Conservation (phyloP, 257 asterid genomes). For the Anisodus acutangulus region DNA sequence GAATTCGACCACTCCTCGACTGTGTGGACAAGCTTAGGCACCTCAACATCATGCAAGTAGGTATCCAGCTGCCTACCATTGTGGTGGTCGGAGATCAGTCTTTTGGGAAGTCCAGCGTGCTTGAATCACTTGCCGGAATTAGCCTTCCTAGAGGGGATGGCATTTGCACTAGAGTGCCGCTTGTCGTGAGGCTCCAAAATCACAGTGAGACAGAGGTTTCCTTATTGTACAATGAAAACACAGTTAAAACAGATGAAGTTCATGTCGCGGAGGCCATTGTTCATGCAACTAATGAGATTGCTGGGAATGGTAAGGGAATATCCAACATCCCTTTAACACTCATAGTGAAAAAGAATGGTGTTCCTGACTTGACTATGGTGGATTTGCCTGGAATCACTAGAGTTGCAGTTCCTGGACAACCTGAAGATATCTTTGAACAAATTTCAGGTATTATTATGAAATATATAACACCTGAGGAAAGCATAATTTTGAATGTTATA, state of each 20-base stretch:
- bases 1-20: slow-evolving; percentile 45
- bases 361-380: slow-evolving; percentile 18
- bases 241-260: not conserved
- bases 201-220: not conserved
- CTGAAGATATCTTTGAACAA: not conserved
- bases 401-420: not conserved
- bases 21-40: slow-evolving; percentile 37
- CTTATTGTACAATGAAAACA: not conserved
- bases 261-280: not conserved
- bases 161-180: no score
- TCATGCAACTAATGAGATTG: slow-evolving; percentile 10
- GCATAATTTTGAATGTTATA: slow-evolving; percentile 2
- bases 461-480: not conserved
- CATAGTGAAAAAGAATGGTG: slow-evolving; percentile 6
- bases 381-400: not conserved
- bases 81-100: no score
- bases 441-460: not conserved
- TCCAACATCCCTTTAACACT: not conserved
- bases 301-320: not conserved
- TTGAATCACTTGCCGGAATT: slow-evolving; percentile 11
- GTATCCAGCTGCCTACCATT: not conserved
- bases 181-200: not conserved
- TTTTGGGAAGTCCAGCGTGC: not conserved
- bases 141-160: not conserved
- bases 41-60: slow-evolving; percentile 3